Evolutionary conservation across 306 rosid genomes (phyloP).

Genomic region (Dryas drummondii): DNA sequence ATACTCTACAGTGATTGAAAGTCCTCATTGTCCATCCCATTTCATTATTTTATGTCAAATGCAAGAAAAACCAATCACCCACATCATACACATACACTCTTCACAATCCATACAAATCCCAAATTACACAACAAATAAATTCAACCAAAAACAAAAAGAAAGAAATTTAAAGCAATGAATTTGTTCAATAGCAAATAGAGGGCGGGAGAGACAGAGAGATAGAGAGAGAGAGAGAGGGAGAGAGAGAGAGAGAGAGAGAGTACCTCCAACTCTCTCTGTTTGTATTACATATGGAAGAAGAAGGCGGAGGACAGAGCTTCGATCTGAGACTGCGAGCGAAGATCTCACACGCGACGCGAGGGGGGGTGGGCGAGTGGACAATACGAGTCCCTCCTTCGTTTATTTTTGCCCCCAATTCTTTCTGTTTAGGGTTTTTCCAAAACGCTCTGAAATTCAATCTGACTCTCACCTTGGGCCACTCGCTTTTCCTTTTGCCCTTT

Average conservation of each 20-base stretch:
- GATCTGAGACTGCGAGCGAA: constrained; percentile 17
- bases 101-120: neutral
- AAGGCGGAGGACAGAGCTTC: constrained; percentile 12
- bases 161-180: neutral
- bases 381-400: neutral
- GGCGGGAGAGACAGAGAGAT: neutral
- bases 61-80: constrained; percentile 6
- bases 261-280: neutral
- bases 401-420: constrained; percentile 16
- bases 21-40: constrained; percentile 9
- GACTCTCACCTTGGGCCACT: constrained; percentile 38
- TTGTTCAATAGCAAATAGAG: constrained; percentile 2
- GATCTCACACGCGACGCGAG: constrained; percentile 36
- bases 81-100: neutral
- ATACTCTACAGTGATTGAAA: neutral
- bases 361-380: constrained; percentile 35
- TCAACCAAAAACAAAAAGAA: neutral
- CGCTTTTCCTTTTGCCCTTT: constrained; percentile 3
- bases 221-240: neutral
- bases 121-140: neutral
- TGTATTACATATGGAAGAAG: neutral
- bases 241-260: neutral
- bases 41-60: neutral
- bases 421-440: constrained; percentile 31
- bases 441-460: constrained; percentile 23